Evolutionary conservation across 2,329 filamentous ascomycete genomes (phyloP).

Genomic region (Furcasterigmium sp.): DNA sequence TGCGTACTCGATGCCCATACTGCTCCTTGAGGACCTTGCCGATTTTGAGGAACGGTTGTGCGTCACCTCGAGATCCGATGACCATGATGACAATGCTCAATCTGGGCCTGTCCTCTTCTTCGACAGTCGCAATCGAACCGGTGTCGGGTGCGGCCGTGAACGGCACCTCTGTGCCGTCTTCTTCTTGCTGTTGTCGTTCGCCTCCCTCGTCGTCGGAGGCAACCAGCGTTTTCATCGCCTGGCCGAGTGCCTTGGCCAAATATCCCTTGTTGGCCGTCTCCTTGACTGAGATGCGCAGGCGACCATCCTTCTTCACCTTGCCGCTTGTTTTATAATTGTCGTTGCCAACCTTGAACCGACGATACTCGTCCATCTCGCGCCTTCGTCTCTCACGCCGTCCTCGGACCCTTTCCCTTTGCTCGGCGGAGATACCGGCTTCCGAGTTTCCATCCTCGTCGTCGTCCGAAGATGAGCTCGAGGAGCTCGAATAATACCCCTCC

Average conservation of each 20-base stretch:
- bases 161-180: slow-evolving; percentile 2
- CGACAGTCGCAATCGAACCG: slow-evolving; percentile 22
- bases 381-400: slow-evolving; percentile 6
- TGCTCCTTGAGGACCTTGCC: slow-evolving; percentile 66
- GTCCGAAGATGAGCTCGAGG: slow-evolving; percentile 17
- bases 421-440: background rate
- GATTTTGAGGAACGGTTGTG: slow-evolving; percentile 74
- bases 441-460: slow-evolving; percentile 5
- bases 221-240: slow-evolving; percentile 51
- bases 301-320: slow-evolving; percentile 62
- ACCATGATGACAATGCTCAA: slow-evolving; percentile 82
- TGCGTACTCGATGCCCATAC: slow-evolving; percentile 69
- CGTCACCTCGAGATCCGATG: slow-evolving; percentile 74
- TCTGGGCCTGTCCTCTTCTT: slow-evolving; percentile 32
- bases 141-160: slow-evolving; percentile 12
- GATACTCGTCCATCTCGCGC: slow-evolving; percentile 28
- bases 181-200: too few relatives aligned
- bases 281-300: slow-evolving; percentile 66
- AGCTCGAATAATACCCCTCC: slow-evolving; percentile 2
- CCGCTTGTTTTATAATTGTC: slow-evolving; percentile 61
- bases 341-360: slow-evolving; percentile 56
- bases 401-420: background rate
- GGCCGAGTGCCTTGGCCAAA: slow-evolving; percentile 66
- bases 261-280: slow-evolving; percentile 67
- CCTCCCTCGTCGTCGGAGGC: slow-evolving; percentile 26